A percentile compares a stretch with the other conserved stretches of the same genome.
Evolutionary conservation across 495 filamentous ascomycete species (phyloP).

Genomic region (Penicilliopsis zonata): DNA sequence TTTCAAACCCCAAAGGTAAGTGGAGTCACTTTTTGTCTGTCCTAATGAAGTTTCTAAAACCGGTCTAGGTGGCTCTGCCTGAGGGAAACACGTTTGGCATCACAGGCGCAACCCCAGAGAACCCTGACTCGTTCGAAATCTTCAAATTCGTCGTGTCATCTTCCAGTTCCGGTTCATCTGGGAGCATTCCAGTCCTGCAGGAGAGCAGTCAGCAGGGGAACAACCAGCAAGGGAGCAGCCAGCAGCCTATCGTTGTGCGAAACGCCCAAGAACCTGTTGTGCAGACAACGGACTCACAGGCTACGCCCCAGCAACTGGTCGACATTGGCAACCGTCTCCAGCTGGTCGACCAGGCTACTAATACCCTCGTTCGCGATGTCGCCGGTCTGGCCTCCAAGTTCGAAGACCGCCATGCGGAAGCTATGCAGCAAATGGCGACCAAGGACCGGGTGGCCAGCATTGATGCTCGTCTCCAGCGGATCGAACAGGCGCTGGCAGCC

Average conservation of each 20-base stretch:
- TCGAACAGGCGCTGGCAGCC: conserved; percentile 42
- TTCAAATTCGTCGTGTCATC: conserved; percentile 70
- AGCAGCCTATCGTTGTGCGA: conserved; percentile 21
- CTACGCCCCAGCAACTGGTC: conserved; percentile 47
- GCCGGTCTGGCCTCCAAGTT: conserved; percentile 30
- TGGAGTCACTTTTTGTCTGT: neutral
- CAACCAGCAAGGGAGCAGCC: conserved; percentile 23
- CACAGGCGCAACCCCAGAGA: conserved; percentile 78
- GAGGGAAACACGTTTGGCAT: conserved; percentile 77
- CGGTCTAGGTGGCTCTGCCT: conserved; percentile 52
- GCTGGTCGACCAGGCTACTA: conserved; percentile 57
- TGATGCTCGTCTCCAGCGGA: conserved; percentile 38
- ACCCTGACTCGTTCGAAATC: conserved; percentile 86
- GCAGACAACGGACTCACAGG: neutral
- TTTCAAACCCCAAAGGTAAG: conserved; percentile 67
- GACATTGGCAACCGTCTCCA: conserved; percentile 77
- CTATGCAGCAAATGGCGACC: conserved; percentile 30
- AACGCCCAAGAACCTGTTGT: conserved; percentile 4
- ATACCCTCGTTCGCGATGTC: conserved; percentile 55
- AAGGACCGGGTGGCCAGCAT: conserved; percentile 43
- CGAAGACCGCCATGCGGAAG: conserved; percentile 50
- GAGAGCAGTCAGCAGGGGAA: conserved; percentile 22
- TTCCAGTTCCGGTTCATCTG: conserved; percentile 10
- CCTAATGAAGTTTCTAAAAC: conserved; percentile 1
- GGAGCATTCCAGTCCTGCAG: conserved; percentile 15